Evolutionary conservation across 768 basidiomycete genomes (phyloP), one percentile per base, ranked within the genome.

Genomic region (Phallus indusiatus): DNA sequence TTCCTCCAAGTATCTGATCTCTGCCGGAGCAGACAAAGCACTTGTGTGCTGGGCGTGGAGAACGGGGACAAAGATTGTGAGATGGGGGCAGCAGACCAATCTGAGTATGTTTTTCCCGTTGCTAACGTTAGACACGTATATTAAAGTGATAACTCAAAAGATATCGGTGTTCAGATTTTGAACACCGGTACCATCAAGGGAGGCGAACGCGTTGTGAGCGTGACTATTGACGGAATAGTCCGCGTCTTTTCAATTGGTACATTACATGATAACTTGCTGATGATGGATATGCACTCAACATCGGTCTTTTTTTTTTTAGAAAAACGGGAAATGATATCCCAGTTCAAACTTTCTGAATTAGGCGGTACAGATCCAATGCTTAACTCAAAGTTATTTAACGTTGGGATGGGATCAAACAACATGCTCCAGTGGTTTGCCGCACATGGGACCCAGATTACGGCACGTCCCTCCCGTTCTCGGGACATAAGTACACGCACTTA

Each of bases 391-490:
- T 67, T 94, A 57, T 81, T 82, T 64, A 83, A 90, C 63, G 85
- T 94, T 9, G 92, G 92, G 1, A 69, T 80, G 21, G 88, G 89
- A 0, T 83, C 89, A 28, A 87, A 92, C 66, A 91, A 90, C 68
- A 90, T 90, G 90, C 75, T 93, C 11, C 90, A 93, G 81, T 86
- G 90, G 90, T 93, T 94, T 68, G 90, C 90, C 6, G 90, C 91
- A 1, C 90, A 92, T 64, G 91, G 90, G 0, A 81, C 83, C 5
- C 88, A 90, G 67, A 93, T 94, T 86, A 94, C 92, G 28, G 91
- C 91, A 67, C 46, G 82, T 72, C 10, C 47, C 33, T 33, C 47
- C 33, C 12, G 28, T 10, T 34, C 0, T 22, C 35, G 54, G n/a
- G n/a, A n/a, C n/a, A n/a, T n/a, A n/a, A n/a, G n/a, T n/a, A 33